Base-by-base conservation (phyloP, 352 stramenopile species). In the Phytophthora brassicae region DNA sequence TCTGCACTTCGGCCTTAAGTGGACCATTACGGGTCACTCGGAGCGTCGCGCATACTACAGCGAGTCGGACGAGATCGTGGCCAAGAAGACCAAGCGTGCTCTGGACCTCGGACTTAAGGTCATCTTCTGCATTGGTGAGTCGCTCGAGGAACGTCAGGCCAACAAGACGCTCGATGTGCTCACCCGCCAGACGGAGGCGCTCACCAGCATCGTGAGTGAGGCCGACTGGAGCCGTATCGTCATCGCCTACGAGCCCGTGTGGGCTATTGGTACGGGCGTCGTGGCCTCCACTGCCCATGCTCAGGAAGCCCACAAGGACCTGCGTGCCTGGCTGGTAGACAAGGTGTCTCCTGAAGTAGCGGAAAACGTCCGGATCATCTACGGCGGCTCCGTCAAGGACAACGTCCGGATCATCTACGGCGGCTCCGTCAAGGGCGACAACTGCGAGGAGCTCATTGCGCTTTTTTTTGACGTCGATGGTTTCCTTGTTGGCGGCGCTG, bases 41-140 rank as follows among this genome's bases (percentile, higher is more conserved):
- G 90, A 97, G 72, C 80, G 90, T 62, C 84, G 90, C 51, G 72
- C 81, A 22, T 89, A 87, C 55, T 95, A 92, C 63, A 31, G 64
- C 93, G 79, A 98, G 68, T 89, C 82, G 23, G 88, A 98, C 67
- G 72, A 92, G 63, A 80, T 93, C 56, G 95, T 98, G 59, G 96
- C 96, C 56, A 68, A 80, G 38, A 96, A 98, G 79, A 94, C 90
- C 52, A 91, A 89, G 61, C 70, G 86, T 16, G 90, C 89, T 14
- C 56, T 96, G 17, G 75, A 85, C 58, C 59, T 93, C 26, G 94
- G 89, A 20, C 72, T 98, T 7, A 88, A 87, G 61, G 82, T 96
- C 47, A 97, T 98, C 65, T 89, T 98, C 61, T 98, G 95, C 67
- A 97, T 98, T 61, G 95, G 95, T 41, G 94, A 98, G 77, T 92